Base-by-base conservation (phyloP, 306 rosid genomes). In the Trifolium pratense region DNA sequence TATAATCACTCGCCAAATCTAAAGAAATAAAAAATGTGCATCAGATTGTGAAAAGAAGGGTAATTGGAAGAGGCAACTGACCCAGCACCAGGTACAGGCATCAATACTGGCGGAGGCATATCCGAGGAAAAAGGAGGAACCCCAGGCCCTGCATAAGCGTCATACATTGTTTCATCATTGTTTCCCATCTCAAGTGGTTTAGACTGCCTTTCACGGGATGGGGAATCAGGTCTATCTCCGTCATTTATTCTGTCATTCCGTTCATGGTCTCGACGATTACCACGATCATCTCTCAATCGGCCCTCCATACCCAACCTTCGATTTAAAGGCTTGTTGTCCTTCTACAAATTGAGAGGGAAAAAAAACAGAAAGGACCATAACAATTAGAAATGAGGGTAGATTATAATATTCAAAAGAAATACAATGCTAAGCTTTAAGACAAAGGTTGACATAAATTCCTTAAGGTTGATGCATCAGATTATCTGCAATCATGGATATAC, bases 61-160 rank as follows among this genome's bases (percentile, higher is more conserved):
- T 3, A 18, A 61, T 7, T 9, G 58, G 56, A 77, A 21, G 14
- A 18, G 17, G 25, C 32, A 64, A 85, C 96, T 70, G 75, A 95
- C 99, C 99, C 99, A 80, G 99, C 99, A 77, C 99, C 99, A 78
- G 99, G 99, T 45, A 95, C 97, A 60, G 99, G 99, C 99, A 95
- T 95, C 82, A 95, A 86, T 11, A 95, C 88, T 11, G 96, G 97
- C 3, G 98, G 98, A 29, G 89, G 73, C 46, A 94, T 89, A 79
- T 94, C 99, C 25, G 99, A 74, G 66, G 87, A 79, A 82, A 88
- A 94, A 66, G 97, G 83, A 53, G 87, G 88, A 73, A 87, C 89
- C 53, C 78, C 91, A 64, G 79, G 90, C 69, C 96, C 97, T 0
- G 88, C 90, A 80, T 70, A 90, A 63, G 85, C 56, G 75, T 91